Evolutionary conservation across 371 early-diverging fungal genomes (phyloP).

Genomic region (Mortierella sp.): DNA sequence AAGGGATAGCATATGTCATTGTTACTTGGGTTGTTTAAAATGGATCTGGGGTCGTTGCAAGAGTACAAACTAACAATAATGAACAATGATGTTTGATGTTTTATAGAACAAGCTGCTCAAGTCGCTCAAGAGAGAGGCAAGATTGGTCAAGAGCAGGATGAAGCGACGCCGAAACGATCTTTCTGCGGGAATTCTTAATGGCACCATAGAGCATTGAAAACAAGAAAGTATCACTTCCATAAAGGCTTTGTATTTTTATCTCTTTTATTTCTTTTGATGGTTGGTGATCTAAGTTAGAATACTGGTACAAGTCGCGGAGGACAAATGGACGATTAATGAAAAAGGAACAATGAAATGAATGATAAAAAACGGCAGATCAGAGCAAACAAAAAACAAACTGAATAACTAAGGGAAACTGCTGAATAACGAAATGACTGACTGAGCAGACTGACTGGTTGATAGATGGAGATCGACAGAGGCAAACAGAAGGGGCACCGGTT

Average conservation of each 20-base stretch:
- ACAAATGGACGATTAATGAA: slow-evolving; percentile 24
- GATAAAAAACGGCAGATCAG: background rate
- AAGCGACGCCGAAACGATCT: slow-evolving; percentile 47
- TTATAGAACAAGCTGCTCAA: slow-evolving; percentile 42
- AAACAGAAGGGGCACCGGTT: background rate
- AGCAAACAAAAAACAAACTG: slow-evolving; percentile 7
- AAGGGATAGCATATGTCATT: too few relatives aligned
- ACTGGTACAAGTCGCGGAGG: slow-evolving; percentile 23
- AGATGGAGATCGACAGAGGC: background rate
- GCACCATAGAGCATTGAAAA: slow-evolving; percentile 44
- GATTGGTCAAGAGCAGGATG: slow-evolving; percentile 44
- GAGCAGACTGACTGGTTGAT: too few relatives aligned
- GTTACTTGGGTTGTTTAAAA: too few relatives aligned
- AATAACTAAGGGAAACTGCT: slow-evolving; percentile 3
- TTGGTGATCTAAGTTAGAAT: too few relatives aligned
- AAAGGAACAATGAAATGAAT: background rate
- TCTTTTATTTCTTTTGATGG: too few relatives aligned
- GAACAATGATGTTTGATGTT: background rate
- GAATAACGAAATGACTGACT: background rate
- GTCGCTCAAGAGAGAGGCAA: slow-evolving; percentile 41
- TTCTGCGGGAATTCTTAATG: slow-evolving; percentile 44
- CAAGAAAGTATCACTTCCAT: too few relatives aligned
- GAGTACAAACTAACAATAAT: too few relatives aligned
- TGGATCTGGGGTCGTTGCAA: too few relatives aligned
- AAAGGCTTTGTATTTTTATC: too few relatives aligned